These are phyloP conservation scores for Ascosphaera apis DNA, from an alignment of 2,329 filamentous ascomycete species.

Conservation along the genomic window DNA sequence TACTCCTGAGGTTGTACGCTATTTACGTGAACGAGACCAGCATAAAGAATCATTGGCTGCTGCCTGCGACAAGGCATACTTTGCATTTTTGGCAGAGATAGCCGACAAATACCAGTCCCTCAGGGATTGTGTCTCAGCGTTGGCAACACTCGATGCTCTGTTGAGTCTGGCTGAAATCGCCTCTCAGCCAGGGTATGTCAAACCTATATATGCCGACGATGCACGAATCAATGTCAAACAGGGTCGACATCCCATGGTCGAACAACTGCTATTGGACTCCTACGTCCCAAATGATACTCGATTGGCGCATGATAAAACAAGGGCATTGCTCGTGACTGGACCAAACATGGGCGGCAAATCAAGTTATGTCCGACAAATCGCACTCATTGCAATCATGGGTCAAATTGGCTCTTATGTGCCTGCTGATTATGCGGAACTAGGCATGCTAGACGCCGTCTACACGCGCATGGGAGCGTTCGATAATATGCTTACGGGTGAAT, in stretches of 20 bases:
- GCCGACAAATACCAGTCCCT: constrained; percentile 70
- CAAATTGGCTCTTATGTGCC: constrained; percentile 92
- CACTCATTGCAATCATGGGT: constrained; percentile 77
- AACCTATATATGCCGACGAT: constrained; percentile 43
- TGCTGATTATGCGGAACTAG: constrained; percentile 47
- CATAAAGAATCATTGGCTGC: constrained; percentile 83
- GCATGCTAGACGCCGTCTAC: constrained; percentile 74
- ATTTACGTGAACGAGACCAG: constrained; percentile 74
- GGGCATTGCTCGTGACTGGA: constrained; percentile 74
- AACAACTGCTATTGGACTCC: constrained; percentile 59
- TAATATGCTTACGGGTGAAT: constrained; percentile 85
- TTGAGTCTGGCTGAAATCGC: constrained; percentile 70
- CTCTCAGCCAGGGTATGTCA: constrained; percentile 64
- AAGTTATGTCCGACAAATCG: constrained; percentile 83
- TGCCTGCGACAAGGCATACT: constrained; percentile 70
- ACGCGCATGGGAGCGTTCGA: constrained; percentile 92
- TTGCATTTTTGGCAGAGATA: constrained; percentile 46
- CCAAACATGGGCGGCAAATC: constrained; percentile 99
- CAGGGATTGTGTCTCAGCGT: constrained; percentile 64
- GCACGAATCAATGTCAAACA: constrained; percentile 46
- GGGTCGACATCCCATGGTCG: constrained; percentile 87
- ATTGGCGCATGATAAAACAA: constrained; percentile 40
- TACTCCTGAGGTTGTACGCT: constrained; percentile 64
- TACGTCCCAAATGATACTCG: constrained; percentile 82
- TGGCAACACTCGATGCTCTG: constrained; percentile 75